These are phyloP conservation scores for Gyrodon lividus DNA, from an alignment of 768 basidiomycete species.

Conservation along the genomic window DNA sequence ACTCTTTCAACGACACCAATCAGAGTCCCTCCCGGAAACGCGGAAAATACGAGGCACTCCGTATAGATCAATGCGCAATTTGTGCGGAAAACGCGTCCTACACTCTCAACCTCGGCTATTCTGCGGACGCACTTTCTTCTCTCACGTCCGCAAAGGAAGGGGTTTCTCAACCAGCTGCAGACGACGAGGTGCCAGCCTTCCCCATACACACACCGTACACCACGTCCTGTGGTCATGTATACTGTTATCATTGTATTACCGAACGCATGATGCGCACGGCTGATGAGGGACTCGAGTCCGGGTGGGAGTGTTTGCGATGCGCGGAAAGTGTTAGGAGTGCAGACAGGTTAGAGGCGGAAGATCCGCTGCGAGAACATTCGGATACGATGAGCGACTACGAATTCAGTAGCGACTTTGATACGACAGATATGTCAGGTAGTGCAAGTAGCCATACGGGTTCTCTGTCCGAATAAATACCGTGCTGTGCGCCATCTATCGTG, in stretches of 20 bases:
- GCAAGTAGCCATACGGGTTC: conserved; percentile 38
- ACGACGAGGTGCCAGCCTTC: conserved; percentile 46
- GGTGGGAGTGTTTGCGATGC: conserved; percentile 88
- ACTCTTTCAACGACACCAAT: conserved; percentile 22
- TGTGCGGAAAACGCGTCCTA: conserved; percentile 78
- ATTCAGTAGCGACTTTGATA: conserved; percentile 48
- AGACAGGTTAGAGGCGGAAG: conserved; percentile 48
- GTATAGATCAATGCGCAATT: conserved; percentile 82
- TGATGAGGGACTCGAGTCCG: conserved; percentile 53
- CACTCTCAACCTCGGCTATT: conserved; percentile 54
- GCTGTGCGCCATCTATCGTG: background rate
- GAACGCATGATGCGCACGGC: conserved; percentile 74
- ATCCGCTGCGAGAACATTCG: conserved; percentile 19
- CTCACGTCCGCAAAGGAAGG: conserved; percentile 21
- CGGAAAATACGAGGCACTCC: conserved; percentile 71
- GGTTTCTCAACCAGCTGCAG: conserved; percentile 13
- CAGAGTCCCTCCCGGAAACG: conserved; percentile 19
- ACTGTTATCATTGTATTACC: conserved; percentile 93
- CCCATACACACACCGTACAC: conserved; percentile 83
- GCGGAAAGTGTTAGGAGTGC: conserved; percentile 61
- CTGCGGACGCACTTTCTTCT: conserved; percentile 46
- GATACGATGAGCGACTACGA: conserved; percentile 53
- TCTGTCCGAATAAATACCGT: conserved; percentile 25
- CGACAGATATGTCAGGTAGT: conserved; percentile 57
- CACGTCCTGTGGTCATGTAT: conserved; percentile 80